Base-by-base conservation (phyloP, 2,329 filamentous ascomycete species). In the Pseudovirgaria hyperparasitica region DNA sequence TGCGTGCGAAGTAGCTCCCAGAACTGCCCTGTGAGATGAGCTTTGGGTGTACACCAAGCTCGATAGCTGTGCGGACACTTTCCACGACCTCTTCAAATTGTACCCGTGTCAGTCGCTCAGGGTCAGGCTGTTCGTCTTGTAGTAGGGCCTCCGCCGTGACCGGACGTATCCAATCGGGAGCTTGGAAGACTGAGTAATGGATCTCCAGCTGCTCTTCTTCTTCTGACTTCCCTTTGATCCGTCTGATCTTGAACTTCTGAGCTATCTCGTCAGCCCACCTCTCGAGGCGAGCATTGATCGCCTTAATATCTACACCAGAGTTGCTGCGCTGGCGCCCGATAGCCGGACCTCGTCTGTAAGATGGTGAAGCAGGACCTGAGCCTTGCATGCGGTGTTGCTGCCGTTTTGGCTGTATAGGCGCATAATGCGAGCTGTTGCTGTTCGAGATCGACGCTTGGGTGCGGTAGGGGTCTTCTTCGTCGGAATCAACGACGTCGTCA, bases 251-350 rank as follows among this genome's bases (percentile, higher is more conserved):
- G 68, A 98, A 96, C 44, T 92, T 90, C 41, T 84, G 81, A 16
- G 90, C 86, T 46, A 98, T 96, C 58, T 98, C 90, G 43, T 96
- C 90, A 10, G 90, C 90, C 90, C 90, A 98, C 50, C 82, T 70
- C 58, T 98, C 90, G 15, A 98, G 63, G 14, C 90, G 71, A 32
- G 87, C 86, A 55, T 98, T 98, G 57, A 98, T 96, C 33, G 90
- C 90, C 53, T 96, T 96, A 49, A 98, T 81, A 48, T 98, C 90
- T 11, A 98, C 87, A 3, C 86, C 87, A 12, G 84, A 84, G 45
- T 86, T 90, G 48, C 82, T 80, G 37, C 75, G 66, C 34, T 63
- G 57, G 27, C 72, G 65, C 36, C 65, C 58, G 15, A 44, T 45
- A 29, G 34, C 27, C 2, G 36, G 26, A 5, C 26, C 31, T 29